Percentiles rank a stretch among this genome's conserved stretches.
Evolutionary conservation across 2,329 filamentous ascomycete species (phyloP).

Genomic region (Penicillium olsonii): DNA sequence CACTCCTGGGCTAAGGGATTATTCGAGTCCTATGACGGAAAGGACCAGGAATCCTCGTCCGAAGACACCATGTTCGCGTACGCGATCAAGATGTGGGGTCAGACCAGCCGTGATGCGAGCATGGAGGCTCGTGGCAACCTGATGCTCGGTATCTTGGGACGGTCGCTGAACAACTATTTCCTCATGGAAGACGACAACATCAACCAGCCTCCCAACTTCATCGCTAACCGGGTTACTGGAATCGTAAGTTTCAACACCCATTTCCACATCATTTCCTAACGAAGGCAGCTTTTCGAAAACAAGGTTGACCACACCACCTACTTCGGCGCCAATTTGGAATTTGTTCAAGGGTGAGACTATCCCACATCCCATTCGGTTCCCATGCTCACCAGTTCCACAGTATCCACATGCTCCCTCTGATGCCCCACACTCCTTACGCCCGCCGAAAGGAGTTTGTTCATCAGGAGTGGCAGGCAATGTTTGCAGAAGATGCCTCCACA

Average conservation of each 20-base stretch:
- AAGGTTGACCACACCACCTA: slow-evolving; percentile 93
- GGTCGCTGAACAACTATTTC: slow-evolving; percentile 78
- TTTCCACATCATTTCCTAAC: neutral
- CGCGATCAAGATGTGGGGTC: slow-evolving; percentile 92
- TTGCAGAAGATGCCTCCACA: slow-evolving; percentile 67
- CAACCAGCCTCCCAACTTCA: slow-evolving; percentile 73
- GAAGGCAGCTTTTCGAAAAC: slow-evolving; percentile 76
- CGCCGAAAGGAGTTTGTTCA: slow-evolving; percentile 69
- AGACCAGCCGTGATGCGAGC: slow-evolving; percentile 69
- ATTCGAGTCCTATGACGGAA: slow-evolving; percentile 56
- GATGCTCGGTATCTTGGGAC: slow-evolving; percentile 76
- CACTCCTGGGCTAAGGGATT: slow-evolving; percentile 82
- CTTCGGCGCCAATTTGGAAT: slow-evolving; percentile 74
- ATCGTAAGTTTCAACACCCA: slow-evolving; percentile 46
- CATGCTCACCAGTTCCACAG: slow-evolving; percentile 50
- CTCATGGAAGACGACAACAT: slow-evolving; percentile 71
- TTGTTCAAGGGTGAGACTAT: slow-evolving; percentile 58
- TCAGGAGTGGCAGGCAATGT: slow-evolving; percentile 82
- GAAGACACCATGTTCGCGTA: slow-evolving; percentile 89
- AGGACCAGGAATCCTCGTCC: slow-evolving; percentile 74
- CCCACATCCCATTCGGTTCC: neutral
- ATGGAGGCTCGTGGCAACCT: slow-evolving; percentile 83
- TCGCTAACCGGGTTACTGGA: slow-evolving; percentile 71
- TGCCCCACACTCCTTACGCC: slow-evolving; percentile 67
- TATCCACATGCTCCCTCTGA: slow-evolving; percentile 80